Conservation (phyloP, 331 rosid species). For the Malus hybrid region DNA sequence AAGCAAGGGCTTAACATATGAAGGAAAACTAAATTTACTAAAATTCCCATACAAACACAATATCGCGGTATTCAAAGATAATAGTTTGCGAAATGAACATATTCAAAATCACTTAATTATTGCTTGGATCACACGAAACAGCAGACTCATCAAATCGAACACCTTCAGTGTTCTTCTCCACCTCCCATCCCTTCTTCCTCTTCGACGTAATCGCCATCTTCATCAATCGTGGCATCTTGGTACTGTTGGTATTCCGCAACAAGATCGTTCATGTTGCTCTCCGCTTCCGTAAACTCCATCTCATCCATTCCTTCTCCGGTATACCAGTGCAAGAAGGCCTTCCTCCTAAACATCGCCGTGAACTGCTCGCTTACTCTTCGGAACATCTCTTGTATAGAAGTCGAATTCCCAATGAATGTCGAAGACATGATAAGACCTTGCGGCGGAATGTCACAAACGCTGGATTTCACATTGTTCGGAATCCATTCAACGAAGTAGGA, state of each 20-base stretch:
- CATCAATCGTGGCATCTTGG: constrained; percentile 51
- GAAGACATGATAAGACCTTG: constrained; percentile 57
- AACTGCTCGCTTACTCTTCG: constrained; percentile 71
- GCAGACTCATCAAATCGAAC: constrained; percentile 8
- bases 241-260: constrained; percentile 76
- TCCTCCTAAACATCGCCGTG: constrained; percentile 28
- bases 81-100: not conserved
- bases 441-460: constrained; percentile 70
- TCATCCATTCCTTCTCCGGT: constrained; percentile 87
- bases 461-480: constrained; percentile 68
- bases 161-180: constrained; percentile 31
- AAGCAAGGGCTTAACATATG: not conserved
- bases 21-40: not conserved
- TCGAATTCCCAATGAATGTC: constrained; percentile 66
- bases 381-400: constrained; percentile 72
- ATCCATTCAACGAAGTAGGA: constrained; percentile 75
- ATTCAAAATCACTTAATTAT: not conserved
- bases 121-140: constrained; percentile 26
- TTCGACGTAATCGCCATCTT: constrained; percentile 29
- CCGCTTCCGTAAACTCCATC: constrained; percentile 67
- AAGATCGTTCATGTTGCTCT: constrained; percentile 75
- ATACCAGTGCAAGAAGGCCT: constrained; percentile 57
- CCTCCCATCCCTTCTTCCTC: constrained; percentile 18
- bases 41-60: not conserved
- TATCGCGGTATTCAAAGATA: not conserved